Base-by-base conservation (phyloP, 495 filamentous ascomycete genomes). In the Jackrogersella multiformis region DNA sequence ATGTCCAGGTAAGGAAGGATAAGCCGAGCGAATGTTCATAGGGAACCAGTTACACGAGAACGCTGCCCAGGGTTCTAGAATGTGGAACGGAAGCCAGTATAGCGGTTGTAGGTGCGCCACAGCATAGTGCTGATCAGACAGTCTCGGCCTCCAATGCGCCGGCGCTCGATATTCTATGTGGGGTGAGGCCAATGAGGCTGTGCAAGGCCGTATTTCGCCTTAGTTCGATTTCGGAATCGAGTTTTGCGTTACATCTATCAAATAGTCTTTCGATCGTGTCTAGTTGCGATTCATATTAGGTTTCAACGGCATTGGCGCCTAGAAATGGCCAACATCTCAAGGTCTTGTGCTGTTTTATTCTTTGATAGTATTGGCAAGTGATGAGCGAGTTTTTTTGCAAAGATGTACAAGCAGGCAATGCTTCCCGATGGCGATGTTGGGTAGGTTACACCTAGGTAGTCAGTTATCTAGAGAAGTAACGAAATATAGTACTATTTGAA, bases 131-230 rank as follows among this genome's bases (percentile, higher is more conserved):
- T 44, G 46, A 59, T 59, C 55, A 52, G 36, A 51, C 42, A 41
- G 41, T 46, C 46, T 57, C 52, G 59, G 59, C 51, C 24, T 38
- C 36, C 18, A 13, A 30, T 41, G 18, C 26, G 16, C 30, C 42
- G 42, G n/a, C 28, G 55, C 7, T 45, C 16, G 59, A 12, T 44
- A 54, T 30, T 48, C 9, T 34, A n/a, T n/a, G 34, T 15, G 48
- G 28, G 48, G 64, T 30, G 39, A 61, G 64, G 64, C 53, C 64
- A 58, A 68, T 21, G 64, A 23, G 64, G 64, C 64, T 62, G 53
- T 68, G 64, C 53, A 55, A 45, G 36, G 28, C 64, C 64, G 57
- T 15, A 51, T 62, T 53, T 61, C 58, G 58, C 55, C 52, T 54
- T 44, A 45, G 45, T 59, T 58, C 62, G 18, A 28, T 49, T 32